Evolutionary conservation across 306 rosid species (phyloP).

Genomic region (Albizia julibrissin): DNA sequence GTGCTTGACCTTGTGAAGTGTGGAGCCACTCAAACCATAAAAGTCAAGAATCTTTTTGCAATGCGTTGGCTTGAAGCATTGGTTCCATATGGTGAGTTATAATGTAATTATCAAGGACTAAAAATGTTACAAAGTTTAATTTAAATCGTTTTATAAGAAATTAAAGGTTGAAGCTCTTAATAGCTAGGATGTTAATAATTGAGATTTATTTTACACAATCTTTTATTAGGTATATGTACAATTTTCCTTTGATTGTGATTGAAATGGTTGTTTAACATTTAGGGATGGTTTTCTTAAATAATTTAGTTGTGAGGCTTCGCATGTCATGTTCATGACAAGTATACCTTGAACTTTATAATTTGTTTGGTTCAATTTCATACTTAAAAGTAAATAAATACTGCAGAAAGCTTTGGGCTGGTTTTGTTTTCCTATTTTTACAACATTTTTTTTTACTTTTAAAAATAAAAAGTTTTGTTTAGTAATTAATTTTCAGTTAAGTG

Average conservation of each 20-base stretch:
- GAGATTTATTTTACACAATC: neutral
- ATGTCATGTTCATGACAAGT: neutral
- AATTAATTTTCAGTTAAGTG: no score
- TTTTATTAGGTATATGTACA: neutral
- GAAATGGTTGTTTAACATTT: no score
- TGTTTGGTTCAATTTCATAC: neutral
- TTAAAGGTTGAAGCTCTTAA: neutral
- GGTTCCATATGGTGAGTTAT: neutral
- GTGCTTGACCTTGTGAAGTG: conserved; percentile 38
- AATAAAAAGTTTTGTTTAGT: no score
- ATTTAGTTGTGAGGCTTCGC: neutral
- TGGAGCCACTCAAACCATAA: conserved; percentile 60
- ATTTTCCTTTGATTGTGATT: neutral
- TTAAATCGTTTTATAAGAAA: neutral
- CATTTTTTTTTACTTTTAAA: no score
- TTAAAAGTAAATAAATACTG: neutral
- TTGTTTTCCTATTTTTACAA: no score
- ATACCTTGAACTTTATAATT: neutral
- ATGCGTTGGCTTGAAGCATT: conserved; percentile 25
- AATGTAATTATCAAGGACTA: neutral
- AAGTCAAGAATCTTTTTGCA: conserved; percentile 56
- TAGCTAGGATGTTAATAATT: neutral
- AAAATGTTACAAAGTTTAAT: neutral
- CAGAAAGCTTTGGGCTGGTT: no score
- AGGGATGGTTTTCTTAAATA: neutral